phyloP scores from a whole-genome alignment of 2,329 filamentous ascomycete genomes.

The Talaromyces pinophilus region DNA sequence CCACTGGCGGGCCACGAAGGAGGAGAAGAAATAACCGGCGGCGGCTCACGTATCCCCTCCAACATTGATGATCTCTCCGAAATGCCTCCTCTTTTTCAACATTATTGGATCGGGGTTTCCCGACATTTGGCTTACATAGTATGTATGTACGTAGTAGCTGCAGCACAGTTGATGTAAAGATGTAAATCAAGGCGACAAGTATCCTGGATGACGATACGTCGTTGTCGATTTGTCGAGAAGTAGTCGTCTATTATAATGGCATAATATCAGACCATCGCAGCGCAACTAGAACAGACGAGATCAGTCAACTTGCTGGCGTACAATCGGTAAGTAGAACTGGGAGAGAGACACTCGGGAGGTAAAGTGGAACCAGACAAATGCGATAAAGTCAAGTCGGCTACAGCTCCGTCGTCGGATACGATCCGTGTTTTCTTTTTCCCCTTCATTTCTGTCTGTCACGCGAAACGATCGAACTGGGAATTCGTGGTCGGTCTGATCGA shows the following conservation, averaged over 20 bases:
- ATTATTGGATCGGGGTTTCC: neutral
- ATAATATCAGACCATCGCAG: neutral
- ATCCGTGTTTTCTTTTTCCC: constrained; percentile 5
- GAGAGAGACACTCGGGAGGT: too few relatives aligned
- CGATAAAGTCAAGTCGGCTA: constrained; percentile 6
- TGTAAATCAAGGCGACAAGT: neutral
- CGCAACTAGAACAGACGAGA: neutral
- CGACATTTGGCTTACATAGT: neutral
- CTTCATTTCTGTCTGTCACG: constrained; percentile 9
- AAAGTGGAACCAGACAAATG: constrained; percentile 8
- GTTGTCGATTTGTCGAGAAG: neutral
- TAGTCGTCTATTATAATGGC: neutral
- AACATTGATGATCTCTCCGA: neutral
- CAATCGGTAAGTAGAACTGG: neutral
- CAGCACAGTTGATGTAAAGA: neutral
- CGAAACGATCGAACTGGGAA: neutral
- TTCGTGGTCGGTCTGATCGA: neutral
- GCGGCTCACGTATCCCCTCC: neutral
- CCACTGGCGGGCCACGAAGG: constrained; percentile 5
- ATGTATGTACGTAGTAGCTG: neutral
- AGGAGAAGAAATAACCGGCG: constrained; percentile 5
- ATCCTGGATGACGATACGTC: too few relatives aligned
- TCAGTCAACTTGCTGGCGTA: constrained; percentile 1
- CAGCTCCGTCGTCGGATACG: neutral
- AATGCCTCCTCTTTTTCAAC: neutral